Base-by-base conservation (phyloP, 2,329 filamentous ascomycete genomes). In the Aschersonia sp. region DNA sequence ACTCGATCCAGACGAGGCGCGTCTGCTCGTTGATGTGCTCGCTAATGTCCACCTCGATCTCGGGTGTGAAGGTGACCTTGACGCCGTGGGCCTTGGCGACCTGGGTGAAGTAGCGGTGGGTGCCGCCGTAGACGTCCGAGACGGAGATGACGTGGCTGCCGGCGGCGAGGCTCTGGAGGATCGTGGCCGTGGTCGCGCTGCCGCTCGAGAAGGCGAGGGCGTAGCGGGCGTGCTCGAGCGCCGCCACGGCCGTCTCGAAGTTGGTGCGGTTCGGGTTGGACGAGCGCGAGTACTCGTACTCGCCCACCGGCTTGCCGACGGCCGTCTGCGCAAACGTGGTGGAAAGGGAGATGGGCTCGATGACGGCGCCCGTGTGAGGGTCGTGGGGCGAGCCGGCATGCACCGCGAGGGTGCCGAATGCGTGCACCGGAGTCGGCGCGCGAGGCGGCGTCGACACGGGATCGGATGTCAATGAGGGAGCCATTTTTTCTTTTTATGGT, bases 51-150 rank as follows among this genome's bases (percentile, higher is more conserved):
- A 87, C 73, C 68, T 95, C 90, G 59, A 98, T 94, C 66, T 82
- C 82, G 8, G 88, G 87, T 5, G 88, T 90, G 66, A 98, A 98
- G 45, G 90, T 94, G 52, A 97, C 92, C 57, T 84, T 80, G 47
- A 98, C 87, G 58, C 90, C 87, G 66, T 98, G 92, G 30, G 92
- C 88, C 59, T 87, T 81, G 49, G 92, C 92, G 45, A 97, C 92
- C 70, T 95, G 89, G 54, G 92, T 98, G 73, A 98, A 98, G 73
- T 98, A 98, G 59, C 92, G 79, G 71, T 98, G 92, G 41, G 92
- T 98, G 57, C 92, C 92, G 56, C 92, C 92, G 66, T 98, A 98
- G 58, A 98, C 89, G 65, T 98, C 92, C 43, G 88, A 94, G 44
- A 98, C 87, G 51, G 88, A 95, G 58, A 98, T 83, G 59, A 98